phyloP scores from a whole-genome alignment of 768 basidiomycete genomes.

The Ephemerocybe angulata region DNA sequence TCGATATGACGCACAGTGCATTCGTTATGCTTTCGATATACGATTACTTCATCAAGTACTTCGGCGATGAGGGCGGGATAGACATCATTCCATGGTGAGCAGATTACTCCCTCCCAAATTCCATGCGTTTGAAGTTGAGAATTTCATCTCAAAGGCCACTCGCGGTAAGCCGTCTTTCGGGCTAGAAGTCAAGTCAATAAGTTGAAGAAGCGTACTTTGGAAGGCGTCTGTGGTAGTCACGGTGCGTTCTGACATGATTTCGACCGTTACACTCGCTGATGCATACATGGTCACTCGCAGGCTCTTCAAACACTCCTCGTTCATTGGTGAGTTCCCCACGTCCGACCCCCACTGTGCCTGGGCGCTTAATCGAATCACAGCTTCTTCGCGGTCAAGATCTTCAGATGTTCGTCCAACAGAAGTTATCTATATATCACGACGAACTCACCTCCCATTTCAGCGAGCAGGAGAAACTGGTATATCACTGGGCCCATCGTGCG shows the following conservation, averaged over 20 bases:
- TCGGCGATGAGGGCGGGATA: constrained; percentile 34
- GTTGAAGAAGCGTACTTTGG: not conserved
- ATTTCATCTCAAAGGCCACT: constrained; percentile 27
- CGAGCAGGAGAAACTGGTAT: constrained; percentile 31
- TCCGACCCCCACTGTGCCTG: constrained; percentile 24
- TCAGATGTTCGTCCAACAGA: constrained; percentile 5
- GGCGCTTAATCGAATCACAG: constrained; percentile 1
- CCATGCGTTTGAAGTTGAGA: not conserved
- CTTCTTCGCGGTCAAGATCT: constrained; percentile 17
- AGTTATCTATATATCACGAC: no score
- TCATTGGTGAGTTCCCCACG: constrained; percentile 37
- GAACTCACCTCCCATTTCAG: constrained; percentile 21
- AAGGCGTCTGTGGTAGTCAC: constrained; percentile 35
- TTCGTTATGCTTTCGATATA: constrained; percentile 39
- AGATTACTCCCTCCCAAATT: not conserved
- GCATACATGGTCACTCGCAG: constrained; percentile 14
- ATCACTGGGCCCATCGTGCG: constrained; percentile 23
- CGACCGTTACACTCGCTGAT: not conserved
- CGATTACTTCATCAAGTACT: constrained; percentile 42
- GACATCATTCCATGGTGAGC: constrained; percentile 45
- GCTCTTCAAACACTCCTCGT: constrained; percentile 48
- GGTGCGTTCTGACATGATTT: constrained; percentile 18
- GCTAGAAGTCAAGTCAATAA: not conserved
- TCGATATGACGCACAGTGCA: constrained; percentile 39
- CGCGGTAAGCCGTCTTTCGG: constrained; percentile 26